Evolutionary conservation across 306 rosid genomes (phyloP).

Genomic region (Gastrolobium bilobum): DNA sequence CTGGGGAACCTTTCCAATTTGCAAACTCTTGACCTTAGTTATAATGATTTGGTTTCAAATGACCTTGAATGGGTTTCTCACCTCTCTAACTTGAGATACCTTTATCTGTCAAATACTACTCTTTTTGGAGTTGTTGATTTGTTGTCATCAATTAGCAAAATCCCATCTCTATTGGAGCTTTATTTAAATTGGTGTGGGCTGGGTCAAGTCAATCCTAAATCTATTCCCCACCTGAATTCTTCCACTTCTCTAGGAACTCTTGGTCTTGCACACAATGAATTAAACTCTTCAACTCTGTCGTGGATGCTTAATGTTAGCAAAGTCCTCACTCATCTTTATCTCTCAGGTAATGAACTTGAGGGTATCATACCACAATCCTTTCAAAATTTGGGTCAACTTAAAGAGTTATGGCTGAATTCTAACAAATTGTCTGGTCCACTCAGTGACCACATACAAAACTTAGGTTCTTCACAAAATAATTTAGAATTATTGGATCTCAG

Average conservation of each 20-base stretch:
- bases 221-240: constrained; percentile 3
- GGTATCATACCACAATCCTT: constrained; percentile 40
- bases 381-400: constrained; percentile 20
- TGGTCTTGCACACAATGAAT: not conserved
- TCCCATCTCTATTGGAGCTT: constrained; percentile 21
- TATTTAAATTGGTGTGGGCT: not conserved
- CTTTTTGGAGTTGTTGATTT: constrained; percentile 25
- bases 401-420: not conserved
- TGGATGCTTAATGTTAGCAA: constrained; percentile 37
- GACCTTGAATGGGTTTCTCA: constrained; percentile 43
- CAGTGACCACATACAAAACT: constrained; percentile 28
- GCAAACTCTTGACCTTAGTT: not conserved
- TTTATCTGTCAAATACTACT: not conserved
- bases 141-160: constrained; percentile 5
- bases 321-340: not conserved
- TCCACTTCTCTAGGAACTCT: constrained; percentile 33
- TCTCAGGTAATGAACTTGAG: constrained; percentile 26
- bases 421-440: constrained; percentile 46
- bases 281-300: not conserved
- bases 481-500: constrained; percentile 11
- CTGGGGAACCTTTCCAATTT: constrained; percentile 14
- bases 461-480: constrained; percentile 35
- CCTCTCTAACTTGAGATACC: constrained; percentile 41
- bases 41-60: not conserved
- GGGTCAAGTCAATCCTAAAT: not conserved